These are phyloP conservation scores for Talaromyces adpressus DNA, from an alignment of 495 filamentous ascomycete genomes.

Conservation along the genomic window DNA sequence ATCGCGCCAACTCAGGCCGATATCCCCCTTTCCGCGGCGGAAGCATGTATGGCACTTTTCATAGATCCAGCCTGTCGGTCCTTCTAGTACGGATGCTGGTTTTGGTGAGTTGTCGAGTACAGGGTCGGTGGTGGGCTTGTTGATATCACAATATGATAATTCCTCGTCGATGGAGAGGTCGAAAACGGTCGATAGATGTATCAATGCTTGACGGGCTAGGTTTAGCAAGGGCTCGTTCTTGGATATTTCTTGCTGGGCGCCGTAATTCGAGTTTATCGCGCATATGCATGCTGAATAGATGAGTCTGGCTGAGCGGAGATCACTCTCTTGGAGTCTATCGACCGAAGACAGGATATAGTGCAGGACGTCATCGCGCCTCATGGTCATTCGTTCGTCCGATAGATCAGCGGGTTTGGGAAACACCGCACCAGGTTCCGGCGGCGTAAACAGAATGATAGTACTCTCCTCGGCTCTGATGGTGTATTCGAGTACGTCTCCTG, in stretches of 20 bases:
- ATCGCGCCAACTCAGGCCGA: conserved; percentile 1
- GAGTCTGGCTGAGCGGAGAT: conserved; percentile 21
- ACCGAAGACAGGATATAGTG: conserved; percentile 22
- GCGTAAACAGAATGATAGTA: conserved; percentile 29
- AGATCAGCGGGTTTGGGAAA: conserved; percentile 3
- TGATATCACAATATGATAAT: conserved; percentile 23
- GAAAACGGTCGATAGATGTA: conserved; percentile 20
- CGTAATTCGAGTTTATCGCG: conserved; percentile 23
- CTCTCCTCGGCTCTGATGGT: conserved; percentile 30
- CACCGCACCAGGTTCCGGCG: conserved; percentile 4
- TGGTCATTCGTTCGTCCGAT: conserved; percentile 7
- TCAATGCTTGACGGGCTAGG: conserved; percentile 22
- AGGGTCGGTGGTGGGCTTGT: neutral
- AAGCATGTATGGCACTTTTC: conserved; percentile 43
- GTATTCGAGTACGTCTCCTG: conserved; percentile 48
- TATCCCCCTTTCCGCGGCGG: conserved; percentile 8
- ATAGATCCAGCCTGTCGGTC: conserved; percentile 22
- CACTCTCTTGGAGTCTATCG: conserved; percentile 5
- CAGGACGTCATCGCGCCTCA: conserved; percentile 20
- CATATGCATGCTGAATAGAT: conserved; percentile 34
- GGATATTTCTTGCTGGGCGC: neutral
- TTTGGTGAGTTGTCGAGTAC: conserved; percentile 13
- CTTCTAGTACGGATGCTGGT: conserved; percentile 16
- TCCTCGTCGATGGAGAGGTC: conserved; percentile 28
- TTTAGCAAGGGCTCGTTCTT: conserved; percentile 13